Evolutionary conservation across 768 basidiomycete genomes (phyloP), one percentile per base, ranked within the genome.

Genomic region (Termitomyces heimii): DNA sequence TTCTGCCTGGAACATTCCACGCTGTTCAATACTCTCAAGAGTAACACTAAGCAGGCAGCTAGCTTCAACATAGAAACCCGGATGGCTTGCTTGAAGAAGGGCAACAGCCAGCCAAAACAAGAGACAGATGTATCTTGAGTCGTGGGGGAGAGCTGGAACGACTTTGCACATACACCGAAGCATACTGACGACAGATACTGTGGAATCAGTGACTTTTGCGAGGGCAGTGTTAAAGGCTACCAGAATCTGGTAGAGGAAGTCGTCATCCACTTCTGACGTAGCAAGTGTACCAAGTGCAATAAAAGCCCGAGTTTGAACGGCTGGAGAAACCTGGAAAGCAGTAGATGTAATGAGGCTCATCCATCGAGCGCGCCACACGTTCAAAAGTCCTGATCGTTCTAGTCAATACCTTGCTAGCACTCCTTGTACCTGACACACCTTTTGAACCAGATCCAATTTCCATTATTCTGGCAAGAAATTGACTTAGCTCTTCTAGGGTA

Each of bases 311-410:
- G 88, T 84, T 67, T 96, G 94, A n/a, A 94, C 82, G 2, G 88
- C 85, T 0, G 92, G 88, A 4, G 90, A 92, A 47, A 88, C 81
- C 65, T 96, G 94, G 74, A 96, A 96, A 22, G 94, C 92, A 0
- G 89, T 90, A 1, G 91, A 84, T 1, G 90, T 89, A 14, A 93
- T 84, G 56, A 97, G 69, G 42, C 91, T 85, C 88, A 94, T 94
- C 93, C 94, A 96, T 35, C 94, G 80, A 28, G 94, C 92, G 57
- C 89, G 82, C 94, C 94, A 97, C 3, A 89, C 82, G 65, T 97
- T 97, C 31, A 89, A 71, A 3, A 92, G 70, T 12, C 86, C 91
- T 91, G 48, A 1, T 37, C 54, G 22, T 54, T 47, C 16, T 5
- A 50, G 26, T 47, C n/a, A 59, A 46, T 64, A 40, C 37, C 8